Conservation (phyloP, 225 moss, liverwort and hornwort genomes). For the Marchantia polymorpha region DNA sequence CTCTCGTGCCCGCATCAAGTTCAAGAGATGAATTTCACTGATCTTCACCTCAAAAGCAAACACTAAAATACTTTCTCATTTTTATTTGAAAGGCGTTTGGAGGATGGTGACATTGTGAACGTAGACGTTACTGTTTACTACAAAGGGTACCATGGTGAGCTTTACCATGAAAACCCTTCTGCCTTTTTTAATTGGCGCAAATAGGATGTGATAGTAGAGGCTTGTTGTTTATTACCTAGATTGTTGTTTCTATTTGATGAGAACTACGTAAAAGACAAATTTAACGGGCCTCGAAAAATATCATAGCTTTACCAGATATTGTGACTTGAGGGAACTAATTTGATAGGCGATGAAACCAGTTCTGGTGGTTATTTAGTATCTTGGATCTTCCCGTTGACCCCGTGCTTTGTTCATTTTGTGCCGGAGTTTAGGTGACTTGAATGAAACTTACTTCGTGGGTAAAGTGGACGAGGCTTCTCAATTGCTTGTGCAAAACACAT, state of each 20-base stretch:
- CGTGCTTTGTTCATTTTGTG: neutral
- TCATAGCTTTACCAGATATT: too few species aligned
- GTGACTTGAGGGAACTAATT: too few species aligned
- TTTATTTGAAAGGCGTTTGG: constrained; percentile 54
- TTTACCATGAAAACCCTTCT: neutral
- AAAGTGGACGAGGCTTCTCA: constrained; percentile 78
- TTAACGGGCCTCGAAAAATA: too few species aligned
- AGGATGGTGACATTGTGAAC: constrained; percentile 93
- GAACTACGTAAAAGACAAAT: too few species aligned
- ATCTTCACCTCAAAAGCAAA: neutral
- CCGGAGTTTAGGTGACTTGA: constrained; percentile 65
- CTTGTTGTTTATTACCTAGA: neutral
- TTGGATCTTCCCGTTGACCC: neutral
- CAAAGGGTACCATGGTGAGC: constrained; percentile 84
- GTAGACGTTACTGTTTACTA: constrained; percentile 75
- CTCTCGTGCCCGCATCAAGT: too few species aligned
- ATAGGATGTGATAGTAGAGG: neutral
- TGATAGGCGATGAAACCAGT: too few species aligned
- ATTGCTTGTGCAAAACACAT: constrained; percentile 76
- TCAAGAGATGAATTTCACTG: neutral
- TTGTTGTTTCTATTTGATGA: neutral
- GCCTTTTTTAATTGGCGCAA: neutral
- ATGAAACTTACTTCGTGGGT: constrained; percentile 93
- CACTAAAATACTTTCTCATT: neutral
- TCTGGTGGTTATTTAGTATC: too few species aligned